phyloP scores from a whole-genome alignment of 106 monocot species.

The Ottelia alismoides region DNA sequence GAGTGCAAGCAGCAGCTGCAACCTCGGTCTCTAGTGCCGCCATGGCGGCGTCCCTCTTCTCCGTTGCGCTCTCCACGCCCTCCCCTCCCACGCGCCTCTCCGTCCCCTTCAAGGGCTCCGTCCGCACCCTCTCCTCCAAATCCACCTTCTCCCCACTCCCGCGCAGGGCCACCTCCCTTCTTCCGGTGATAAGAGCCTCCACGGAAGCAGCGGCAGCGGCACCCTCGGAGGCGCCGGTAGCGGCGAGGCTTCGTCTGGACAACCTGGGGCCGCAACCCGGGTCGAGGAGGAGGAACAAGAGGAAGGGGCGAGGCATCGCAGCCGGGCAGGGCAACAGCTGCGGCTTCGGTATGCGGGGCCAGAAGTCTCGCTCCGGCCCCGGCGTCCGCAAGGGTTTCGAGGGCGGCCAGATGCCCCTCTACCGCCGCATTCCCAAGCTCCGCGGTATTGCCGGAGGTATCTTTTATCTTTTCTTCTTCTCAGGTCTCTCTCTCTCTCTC shows the following conservation, averaged over 20 bases:
- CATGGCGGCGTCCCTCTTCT: too few relatives aligned
- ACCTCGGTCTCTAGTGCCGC: too few relatives aligned
- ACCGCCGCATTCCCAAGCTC: slow-evolving; percentile 86
- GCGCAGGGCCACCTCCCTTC: too few relatives aligned
- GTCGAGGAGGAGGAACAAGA: slow-evolving; percentile 62
- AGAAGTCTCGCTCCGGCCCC: slow-evolving; percentile 92
- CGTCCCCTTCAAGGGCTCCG: too few relatives aligned
- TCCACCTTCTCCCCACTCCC: too few relatives aligned
- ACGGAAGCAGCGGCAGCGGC: background rate
- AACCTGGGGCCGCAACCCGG: slow-evolving; percentile 87
- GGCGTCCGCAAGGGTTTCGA: slow-evolving; percentile 81
- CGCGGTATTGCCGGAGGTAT: slow-evolving; percentile 95
- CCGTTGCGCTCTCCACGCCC: too few relatives aligned
- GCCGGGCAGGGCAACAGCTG: slow-evolving; percentile 94
- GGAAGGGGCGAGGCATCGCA: slow-evolving; percentile 81
- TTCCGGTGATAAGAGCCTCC: too few relatives aligned
- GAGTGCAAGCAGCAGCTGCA: too few relatives aligned
- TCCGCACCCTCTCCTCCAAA: too few relatives aligned
- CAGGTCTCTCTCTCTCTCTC: too few relatives aligned
- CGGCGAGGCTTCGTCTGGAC: slow-evolving; percentile 55
- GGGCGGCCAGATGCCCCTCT: slow-evolving; percentile 93
- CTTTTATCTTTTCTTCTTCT: background rate
- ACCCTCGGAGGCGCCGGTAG: background rate
- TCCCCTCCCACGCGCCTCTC: too few relatives aligned
- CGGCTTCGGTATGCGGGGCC: slow-evolving; percentile 95